Evolutionary conservation across 163 green algal species (phyloP).

Genomic region (Chlorella variabilis): DNA sequence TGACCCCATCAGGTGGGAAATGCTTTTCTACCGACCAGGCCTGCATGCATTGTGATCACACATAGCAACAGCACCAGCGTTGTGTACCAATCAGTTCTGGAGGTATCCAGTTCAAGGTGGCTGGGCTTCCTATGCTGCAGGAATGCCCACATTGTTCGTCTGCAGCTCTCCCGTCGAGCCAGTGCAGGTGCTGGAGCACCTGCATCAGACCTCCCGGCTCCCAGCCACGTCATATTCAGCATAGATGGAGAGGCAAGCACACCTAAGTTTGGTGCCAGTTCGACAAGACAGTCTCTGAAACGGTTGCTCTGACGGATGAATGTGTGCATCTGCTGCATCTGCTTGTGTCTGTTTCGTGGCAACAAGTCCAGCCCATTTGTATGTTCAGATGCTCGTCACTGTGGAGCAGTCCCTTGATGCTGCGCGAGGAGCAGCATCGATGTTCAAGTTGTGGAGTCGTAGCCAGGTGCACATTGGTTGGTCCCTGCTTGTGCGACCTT

Average conservation of each 20-base stretch:
- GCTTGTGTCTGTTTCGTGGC: background rate
- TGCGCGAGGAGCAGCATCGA: background rate
- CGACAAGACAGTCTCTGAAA: no score
- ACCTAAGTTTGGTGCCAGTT: no score
- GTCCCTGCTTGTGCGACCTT: background rate
- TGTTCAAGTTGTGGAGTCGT: background rate
- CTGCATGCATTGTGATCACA: no score
- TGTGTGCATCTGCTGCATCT: background rate
- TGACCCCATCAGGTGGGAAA: conserved; percentile 32
- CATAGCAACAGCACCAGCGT: no score
- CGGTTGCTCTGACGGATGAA: no score
- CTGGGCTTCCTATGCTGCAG: background rate
- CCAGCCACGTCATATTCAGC: background rate
- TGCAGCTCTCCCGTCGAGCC: conserved; percentile 39
- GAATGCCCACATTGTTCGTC: conserved; percentile 47
- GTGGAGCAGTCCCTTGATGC: background rate
- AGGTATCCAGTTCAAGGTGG: background rate
- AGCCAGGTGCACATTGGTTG: background rate
- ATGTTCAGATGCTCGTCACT: conserved; percentile 12
- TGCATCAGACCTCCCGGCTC: background rate
- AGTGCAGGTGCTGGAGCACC: background rate
- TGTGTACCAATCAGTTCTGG: background rate
- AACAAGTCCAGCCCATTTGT: background rate
- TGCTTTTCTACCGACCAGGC: no score
- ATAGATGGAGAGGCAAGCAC: background rate